Base-by-base conservation (phyloP, 1,284 basidiomycete genomes). In the Leucoagaricus sp. region DNA sequence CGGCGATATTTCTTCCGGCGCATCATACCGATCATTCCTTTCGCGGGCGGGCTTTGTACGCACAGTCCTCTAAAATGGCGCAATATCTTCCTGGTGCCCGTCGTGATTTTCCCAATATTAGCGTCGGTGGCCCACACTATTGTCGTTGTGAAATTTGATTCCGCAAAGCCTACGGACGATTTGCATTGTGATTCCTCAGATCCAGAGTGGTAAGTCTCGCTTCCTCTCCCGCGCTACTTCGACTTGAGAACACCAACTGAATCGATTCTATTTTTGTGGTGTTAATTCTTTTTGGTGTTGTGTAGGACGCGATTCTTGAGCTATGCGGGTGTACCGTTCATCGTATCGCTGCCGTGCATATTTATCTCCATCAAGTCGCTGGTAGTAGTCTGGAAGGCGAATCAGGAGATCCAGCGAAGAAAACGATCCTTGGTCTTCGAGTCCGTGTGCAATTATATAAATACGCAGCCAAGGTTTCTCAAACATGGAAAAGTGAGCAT, bases 251-350 rank as follows among this genome's bases (percentile, higher is more conserved):
- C n/a, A n/a, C n/a, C n/a, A 36, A 42, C 10, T 21, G 3, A 54
- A n/a, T 25, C 3, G 13, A 21, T 19, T 41, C 38, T 17, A 28
- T 34, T 44, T 31, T 21, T 34, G 26, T 25, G n/a, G n/a, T n/a
- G n/a, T n/a, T n/a, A n/a, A n/a, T 36, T 25, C 29, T 25, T 44
- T 45, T 54, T 29, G 31, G 31, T 33, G 31, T 12, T 46, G 12
- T 26, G 44, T 49, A 88, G 86, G 86, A 72, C 82, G 42, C 79
- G 84, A 50, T 77, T 87, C 53, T 61, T 86, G 13, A 80, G 83
- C 50, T 86, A 85, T 64, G 79, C 84, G 8, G 86, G 85, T 26
- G 66, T 77, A 17, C 78, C 84, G 0, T 74, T 84, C 60, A 55
- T 83, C 33, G 65, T 83, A 13, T 73, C 77, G 3, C 64, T 85